Conservation (phyloP, 2,329 filamentous ascomycete species). For the Paramyrothecium roridum region DNA sequence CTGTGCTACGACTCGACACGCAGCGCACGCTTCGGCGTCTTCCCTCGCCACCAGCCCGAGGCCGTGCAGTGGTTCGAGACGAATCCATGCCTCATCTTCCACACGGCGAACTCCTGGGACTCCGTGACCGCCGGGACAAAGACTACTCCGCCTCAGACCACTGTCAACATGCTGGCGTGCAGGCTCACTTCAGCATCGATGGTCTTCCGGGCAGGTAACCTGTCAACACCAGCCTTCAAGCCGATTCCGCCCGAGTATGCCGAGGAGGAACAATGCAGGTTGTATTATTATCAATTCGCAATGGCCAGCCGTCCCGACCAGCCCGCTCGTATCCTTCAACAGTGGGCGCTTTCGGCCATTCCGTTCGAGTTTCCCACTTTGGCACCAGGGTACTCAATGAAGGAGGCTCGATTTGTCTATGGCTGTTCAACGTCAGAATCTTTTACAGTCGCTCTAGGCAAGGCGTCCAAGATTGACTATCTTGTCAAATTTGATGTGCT, state of each 20-base stretch:
- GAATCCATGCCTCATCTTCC: slow-evolving; percentile 65
- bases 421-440: slow-evolving; percentile 60
- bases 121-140: neutral
- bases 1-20: slow-evolving; percentile 57
- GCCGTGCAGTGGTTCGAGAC: slow-evolving; percentile 66
- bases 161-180: slow-evolving; percentile 63
- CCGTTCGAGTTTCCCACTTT: slow-evolving; percentile 68
- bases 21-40: slow-evolving; percentile 63
- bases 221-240: slow-evolving; percentile 44
- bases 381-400: slow-evolving; percentile 53
- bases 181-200: slow-evolving; percentile 63
- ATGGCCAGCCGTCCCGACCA: neutral
- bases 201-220: slow-evolving; percentile 62
- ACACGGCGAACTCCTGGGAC: slow-evolving; percentile 71
- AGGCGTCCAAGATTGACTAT: slow-evolving; percentile 63
- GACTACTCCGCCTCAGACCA: fast-evolving
- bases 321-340: slow-evolving; percentile 46
- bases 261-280: slow-evolving; percentile 64
- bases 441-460: slow-evolving; percentile 59
- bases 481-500: slow-evolving; percentile 59
- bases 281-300: slow-evolving; percentile 66
- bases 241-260: slow-evolving; percentile 29
- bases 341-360: slow-evolving; percentile 63
- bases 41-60: slow-evolving; percentile 57
- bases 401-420: slow-evolving; percentile 57